phyloP scores from a whole-genome alignment of 305 asterid species.

The Salvia sclarea region DNA sequence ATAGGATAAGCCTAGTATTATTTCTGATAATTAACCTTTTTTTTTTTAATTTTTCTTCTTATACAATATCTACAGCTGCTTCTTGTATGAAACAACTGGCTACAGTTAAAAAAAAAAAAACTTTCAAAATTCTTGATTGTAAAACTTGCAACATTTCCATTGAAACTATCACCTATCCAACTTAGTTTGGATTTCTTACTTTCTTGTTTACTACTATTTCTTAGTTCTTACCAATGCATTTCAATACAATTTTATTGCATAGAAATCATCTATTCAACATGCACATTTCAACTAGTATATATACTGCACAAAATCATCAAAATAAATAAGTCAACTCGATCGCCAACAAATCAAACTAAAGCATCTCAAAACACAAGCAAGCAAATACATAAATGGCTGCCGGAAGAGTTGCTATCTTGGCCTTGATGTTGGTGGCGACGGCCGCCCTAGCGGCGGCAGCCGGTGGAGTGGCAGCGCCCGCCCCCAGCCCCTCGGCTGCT shows the following conservation, averaged over 20 bases:
- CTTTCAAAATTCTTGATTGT: neutral
- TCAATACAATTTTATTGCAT: neutral
- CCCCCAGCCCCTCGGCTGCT: slow-evolving; percentile 22
- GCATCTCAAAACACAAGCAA: neutral
- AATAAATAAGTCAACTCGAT: neutral
- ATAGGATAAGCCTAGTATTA: too few species aligned
- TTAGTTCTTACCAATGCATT: neutral
- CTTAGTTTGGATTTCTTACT: neutral
- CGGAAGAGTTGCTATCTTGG: slow-evolving; percentile 26
- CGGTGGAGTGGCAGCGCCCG: slow-evolving; percentile 27
- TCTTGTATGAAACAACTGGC: neutral
- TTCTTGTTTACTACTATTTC: neutral
- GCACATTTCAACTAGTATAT: slow-evolving; percentile 21
- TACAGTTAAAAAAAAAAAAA: too few species aligned
- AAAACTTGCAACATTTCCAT: neutral
- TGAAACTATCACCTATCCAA: neutral
- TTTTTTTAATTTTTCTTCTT: too few species aligned
- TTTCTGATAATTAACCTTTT: too few species aligned
- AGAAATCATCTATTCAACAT: neutral
- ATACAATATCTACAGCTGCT: neutral
- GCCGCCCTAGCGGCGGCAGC: slow-evolving; percentile 30
- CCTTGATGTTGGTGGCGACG: slow-evolving; percentile 15
- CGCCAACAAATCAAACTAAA: neutral
- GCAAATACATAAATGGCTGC: slow-evolving; percentile 23
- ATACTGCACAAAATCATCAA: slow-evolving; percentile 20